These are phyloP conservation scores for Populus simonii DNA, from an alignment of 345 rosid genomes.

Conservation along the genomic window DNA sequence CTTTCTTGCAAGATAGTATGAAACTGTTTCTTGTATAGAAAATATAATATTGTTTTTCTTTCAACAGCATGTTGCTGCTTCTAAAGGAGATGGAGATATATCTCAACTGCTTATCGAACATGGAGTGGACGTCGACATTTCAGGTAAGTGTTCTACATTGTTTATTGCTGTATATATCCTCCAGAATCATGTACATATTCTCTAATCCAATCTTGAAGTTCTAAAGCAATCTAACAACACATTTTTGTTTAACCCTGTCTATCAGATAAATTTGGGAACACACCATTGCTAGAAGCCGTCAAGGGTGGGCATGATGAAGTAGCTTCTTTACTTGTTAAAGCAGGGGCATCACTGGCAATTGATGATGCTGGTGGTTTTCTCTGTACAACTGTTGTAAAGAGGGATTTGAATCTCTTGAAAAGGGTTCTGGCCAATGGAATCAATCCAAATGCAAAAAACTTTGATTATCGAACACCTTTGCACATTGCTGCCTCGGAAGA, in stretches of 20 bases:
- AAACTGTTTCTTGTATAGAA: not conserved
- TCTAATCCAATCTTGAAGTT: not conserved
- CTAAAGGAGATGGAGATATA: constrained; percentile 67
- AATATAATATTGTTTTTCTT: not conserved
- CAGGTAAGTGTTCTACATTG: constrained; percentile 29
- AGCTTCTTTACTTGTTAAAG: constrained; percentile 51
- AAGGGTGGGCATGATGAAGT: constrained; percentile 65
- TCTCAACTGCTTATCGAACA: constrained; percentile 57
- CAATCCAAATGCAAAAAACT: constrained; percentile 66
- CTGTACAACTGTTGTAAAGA: constrained; percentile 53
- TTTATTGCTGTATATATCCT: not conserved
- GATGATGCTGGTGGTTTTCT: constrained; percentile 70
- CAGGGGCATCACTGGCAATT: constrained; percentile 51
- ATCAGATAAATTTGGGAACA: constrained; percentile 64
- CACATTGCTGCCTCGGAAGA: constrained; percentile 85
- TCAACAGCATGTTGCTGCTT: constrained; percentile 73
- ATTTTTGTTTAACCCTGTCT: not conserved
- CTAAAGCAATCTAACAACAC: not conserved
- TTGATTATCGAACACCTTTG: constrained; percentile 72
- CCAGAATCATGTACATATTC: too few relatives aligned
- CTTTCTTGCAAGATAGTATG: not conserved
- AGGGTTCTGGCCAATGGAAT: constrained; percentile 55
- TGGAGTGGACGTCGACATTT: constrained; percentile 44
- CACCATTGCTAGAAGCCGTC: constrained; percentile 77
- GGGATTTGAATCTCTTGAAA: constrained; percentile 53